Evolutionary conservation across 2,329 filamentous ascomycete genomes (phyloP), one percentile per base, ranked within the genome.

Genomic region (Clarireedia monteithiana): DNA sequence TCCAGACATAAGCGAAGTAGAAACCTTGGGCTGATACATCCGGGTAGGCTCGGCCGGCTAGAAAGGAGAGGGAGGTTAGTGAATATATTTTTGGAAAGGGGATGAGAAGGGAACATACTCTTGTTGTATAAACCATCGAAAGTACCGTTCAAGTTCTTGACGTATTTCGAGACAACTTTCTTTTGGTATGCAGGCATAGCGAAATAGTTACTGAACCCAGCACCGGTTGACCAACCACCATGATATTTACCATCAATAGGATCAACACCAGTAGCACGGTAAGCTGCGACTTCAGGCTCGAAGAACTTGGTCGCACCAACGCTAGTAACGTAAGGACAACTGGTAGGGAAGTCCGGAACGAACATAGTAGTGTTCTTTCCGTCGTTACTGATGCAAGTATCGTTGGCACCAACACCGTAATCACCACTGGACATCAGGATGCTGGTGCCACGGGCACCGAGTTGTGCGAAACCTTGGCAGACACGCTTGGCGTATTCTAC

Each of bases 21-120:
- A 79, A 79, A 2, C 84, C 78, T 23, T 88, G 74, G 3, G 74
- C 77, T 4, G 76, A 72, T 24, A 82, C 70, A 61, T 82, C 79
- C 0, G 79, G 79, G 20, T 75, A 72, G 1, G 72, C 78, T 4
- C 79, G 72, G 39, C 76, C 78, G 30, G 52, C 57, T 63, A 24
- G 14, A 9, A 20, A 14, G 39, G 36, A 50, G 38, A 9, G 38
- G 5, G 38, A 12, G 2, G n/a, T 15, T 14, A 24, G 17, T 6
- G 15, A 27, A 5, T 23, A 17, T 15, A 15, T 7, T 23, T 17
- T 48, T 6, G 24, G n/a, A n/a, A 9, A 38, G 39, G 24, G 15
- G 20, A 4, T 10, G 15, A 10, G 12, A 50, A 6, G 6, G 10
- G 5, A 10, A 26, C 53, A 4, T 45, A 17, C 60, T 64, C 0